Conservation (phyloP, 1,284 basidiomycete genomes). For the Boletus semigastroideus region DNA sequence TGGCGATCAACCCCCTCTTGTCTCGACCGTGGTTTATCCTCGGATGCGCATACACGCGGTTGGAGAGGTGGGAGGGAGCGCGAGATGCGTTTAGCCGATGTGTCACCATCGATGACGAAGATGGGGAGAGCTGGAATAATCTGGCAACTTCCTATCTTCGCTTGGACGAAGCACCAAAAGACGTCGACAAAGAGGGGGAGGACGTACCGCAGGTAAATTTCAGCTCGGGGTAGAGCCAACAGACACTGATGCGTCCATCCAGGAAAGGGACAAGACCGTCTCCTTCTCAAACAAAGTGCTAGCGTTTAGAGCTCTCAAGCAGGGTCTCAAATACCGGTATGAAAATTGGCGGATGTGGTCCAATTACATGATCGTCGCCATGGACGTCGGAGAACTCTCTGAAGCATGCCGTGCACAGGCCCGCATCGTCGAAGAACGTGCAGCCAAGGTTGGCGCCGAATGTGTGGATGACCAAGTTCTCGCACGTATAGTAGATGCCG, state of each 20-base stretch:
- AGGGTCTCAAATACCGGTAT: conserved; percentile 82
- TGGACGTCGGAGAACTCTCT: conserved; percentile 90
- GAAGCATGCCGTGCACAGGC: conserved; percentile 86
- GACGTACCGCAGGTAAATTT: conserved; percentile 31
- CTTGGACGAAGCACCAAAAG: conserved; percentile 49
- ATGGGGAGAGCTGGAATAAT: conserved; percentile 98
- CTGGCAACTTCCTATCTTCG: conserved; percentile 93
- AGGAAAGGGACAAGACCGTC: conserved; percentile 35
- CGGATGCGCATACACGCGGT: conserved; percentile 83
- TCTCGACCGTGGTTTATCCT: conserved; percentile 94
- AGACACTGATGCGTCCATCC: not conserved
- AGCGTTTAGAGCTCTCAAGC: conserved; percentile 93
- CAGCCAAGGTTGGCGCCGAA: conserved; percentile 57
- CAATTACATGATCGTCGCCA: conserved; percentile 94
- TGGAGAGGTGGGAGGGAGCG: conserved; percentile 83
- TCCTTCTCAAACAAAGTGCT: conserved; percentile 77
- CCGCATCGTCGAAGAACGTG: conserved; percentile 81
- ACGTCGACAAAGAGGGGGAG: conserved; percentile 19
- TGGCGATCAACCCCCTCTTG: conserved; percentile 87
- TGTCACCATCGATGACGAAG: conserved; percentile 91
- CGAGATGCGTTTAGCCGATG: conserved; percentile 84
- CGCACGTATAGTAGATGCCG: conserved; percentile 83
- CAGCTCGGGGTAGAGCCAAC: conserved; percentile 10
- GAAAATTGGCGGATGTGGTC: conserved; percentile 98
- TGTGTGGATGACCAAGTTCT: conserved; percentile 84